Percentiles rank a stretch among this genome's conserved stretches.
These are phyloP conservation scores for Tolypocladium inflatum DNA, from an alignment of 2,329 filamentous ascomycete genomes.

Conservation along the genomic window DNA sequence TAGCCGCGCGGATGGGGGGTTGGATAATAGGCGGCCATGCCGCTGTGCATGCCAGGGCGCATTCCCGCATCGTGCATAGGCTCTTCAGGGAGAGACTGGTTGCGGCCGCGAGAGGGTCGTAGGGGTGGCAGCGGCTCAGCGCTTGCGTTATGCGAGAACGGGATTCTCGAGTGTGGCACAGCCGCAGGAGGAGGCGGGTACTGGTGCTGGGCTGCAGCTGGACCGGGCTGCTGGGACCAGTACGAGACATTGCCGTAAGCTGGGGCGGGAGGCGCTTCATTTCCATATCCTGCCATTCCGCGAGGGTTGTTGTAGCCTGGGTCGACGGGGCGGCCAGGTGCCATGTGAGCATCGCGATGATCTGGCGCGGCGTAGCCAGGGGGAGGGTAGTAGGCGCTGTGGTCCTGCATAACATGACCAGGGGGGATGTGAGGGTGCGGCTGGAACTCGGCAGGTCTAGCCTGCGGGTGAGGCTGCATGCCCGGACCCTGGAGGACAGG, in stretches of 20 bases:
- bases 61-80: conserved; percentile 20
- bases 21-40: conserved; percentile 20
- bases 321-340: conserved; percentile 20
- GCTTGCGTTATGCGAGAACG: conserved; percentile 24
- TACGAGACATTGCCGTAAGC: conserved; percentile 19
- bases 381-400: conserved; percentile 16
- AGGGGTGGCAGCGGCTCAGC: conserved; percentile 28
- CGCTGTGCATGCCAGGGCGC: conserved; percentile 16
- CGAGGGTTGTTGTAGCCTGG: conserved; percentile 18
- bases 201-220: conserved; percentile 9
- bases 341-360: conserved; percentile 18
- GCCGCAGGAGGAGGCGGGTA: conserved; percentile 13
- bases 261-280: conserved; percentile 11
- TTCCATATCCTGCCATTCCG: conserved; percentile 20
- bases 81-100: conserved; percentile 24
- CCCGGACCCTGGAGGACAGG: conserved; percentile 1
- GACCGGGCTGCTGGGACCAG: conserved; percentile 19
- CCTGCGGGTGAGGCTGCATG: neutral
- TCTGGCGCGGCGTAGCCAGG: conserved; percentile 17
- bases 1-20: conserved; percentile 18
- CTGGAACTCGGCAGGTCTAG: conserved; percentile 17
- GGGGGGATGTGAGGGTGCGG: conserved; percentile 13
- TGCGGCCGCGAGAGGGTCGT: conserved; percentile 25
- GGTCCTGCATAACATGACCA: conserved; percentile 7
- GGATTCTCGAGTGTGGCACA: conserved; percentile 17